Evolutionary conservation across 129 eudicot genomes (phyloP).

Genomic region (carrot (Daucus carota)): DH1_v3.0 NC_030386.2:37114001-37114500

Average conservation of each 20-base stretch:
- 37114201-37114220: constrained; percentile 93
- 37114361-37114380: constrained; percentile 94
- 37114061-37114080: constrained; percentile 3
- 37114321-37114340: constrained; percentile 44
- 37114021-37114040: constrained; percentile 98
- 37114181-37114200: constrained; percentile 84
- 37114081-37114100: background rate
- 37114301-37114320: constrained; percentile 5
- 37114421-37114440: background rate
- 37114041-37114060: constrained; percentile 31
- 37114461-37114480: background rate
- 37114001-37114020: constrained; percentile 88
- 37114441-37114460: background rate
- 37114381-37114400: constrained; percentile 97
- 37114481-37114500: background rate
- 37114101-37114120: constrained; percentile 30
- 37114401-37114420: constrained; percentile 56
- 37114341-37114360: constrained; percentile 73
- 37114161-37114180: constrained; percentile 92
- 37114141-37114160: constrained; percentile 82
- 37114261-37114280: background rate
- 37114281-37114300: background rate
- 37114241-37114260: background rate
- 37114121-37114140: constrained; percentile 77
- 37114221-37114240: constrained; percentile 60